Evolutionary conservation across 2,329 filamentous ascomycete species (phyloP).

Genomic region (Trichoderma sp.): DNA sequence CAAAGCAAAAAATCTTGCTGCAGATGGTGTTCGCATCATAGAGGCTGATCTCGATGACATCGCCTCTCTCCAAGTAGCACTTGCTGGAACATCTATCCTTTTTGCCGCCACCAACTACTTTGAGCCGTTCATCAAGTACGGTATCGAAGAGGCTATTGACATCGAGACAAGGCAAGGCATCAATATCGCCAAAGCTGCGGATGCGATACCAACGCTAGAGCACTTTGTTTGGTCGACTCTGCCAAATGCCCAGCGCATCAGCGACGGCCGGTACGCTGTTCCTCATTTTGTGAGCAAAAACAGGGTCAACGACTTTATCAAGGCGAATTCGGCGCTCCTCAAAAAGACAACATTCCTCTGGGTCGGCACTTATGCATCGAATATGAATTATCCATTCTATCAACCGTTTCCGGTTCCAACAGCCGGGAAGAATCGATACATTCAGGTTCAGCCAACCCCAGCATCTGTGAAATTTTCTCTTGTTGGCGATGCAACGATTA

Average conservation of each 20-base stretch:
- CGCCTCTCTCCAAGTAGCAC: neutral
- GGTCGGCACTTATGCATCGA: neutral
- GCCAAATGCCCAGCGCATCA: neutral
- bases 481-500: neutral
- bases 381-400: neutral
- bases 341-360: neutral
- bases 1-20: neutral
- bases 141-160: neutral
- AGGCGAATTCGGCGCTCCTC: neutral
- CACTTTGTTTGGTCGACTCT: constrained; percentile 12
- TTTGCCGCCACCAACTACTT: neutral
- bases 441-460: neutral
- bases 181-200: neutral
- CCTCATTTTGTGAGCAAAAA: constrained; percentile 3
- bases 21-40: neutral
- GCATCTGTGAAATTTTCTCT: neutral
- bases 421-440: neutral
- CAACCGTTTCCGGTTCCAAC: neutral
- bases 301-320: neutral
- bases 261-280: neutral
- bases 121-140: neutral
- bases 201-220: neutral
- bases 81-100: neutral
- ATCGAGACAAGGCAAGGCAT: neutral
- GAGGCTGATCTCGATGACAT: neutral